Base-by-base conservation (phyloP, 192 early-diverging fungal genomes). In the Coemansia sp. region DNA sequence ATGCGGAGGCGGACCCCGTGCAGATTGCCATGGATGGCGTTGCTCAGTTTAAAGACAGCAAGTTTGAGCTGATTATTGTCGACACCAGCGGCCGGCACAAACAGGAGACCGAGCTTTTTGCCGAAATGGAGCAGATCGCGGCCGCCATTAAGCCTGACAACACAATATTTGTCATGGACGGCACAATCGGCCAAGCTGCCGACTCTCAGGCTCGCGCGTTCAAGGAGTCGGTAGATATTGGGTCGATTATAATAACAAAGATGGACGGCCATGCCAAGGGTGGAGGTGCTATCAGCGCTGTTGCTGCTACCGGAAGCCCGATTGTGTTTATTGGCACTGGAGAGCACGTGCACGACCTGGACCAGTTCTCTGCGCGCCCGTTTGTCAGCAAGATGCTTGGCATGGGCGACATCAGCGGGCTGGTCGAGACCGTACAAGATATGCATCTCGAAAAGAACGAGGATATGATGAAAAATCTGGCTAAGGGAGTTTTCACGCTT, bases 231-330 rank as follows among this genome's bases (percentile, higher is more conserved):
- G 92, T 95, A 19, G 85, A 93, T 52, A 90, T 98, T 55, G 96
- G 96, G 59, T 96, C 95, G 4, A 95, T 98, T 54, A 91, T 98
- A 68, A 94, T 98, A 31, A 98, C 96, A 53, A 98, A 98, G 83
- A 94, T 98, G 92, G 96, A 98, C 75, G 96, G 96, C 20, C 96
- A 98, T 63, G 96, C 96, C 21, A 98, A 97, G 79, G 96, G 96
- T 74, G 96, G 96, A 75, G 96, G 96, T 84, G 96, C 96, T 24
- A 98, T 98, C 51, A 96, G 94, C 33, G 96, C 96, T 73, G 96
- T 98, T 20, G 96, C 96, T 5, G 95, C 96, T 5, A 97, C 95
- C 1, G 85, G 88, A 7, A 91, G 90, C 71, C 95, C 95, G 7
- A 98, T 98, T 59, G 85, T 94, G 42, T 98, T 97, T 61, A 96